Conservation (phyloP, 164 flowering plant genomes). For the Annona cherimola region DNA sequence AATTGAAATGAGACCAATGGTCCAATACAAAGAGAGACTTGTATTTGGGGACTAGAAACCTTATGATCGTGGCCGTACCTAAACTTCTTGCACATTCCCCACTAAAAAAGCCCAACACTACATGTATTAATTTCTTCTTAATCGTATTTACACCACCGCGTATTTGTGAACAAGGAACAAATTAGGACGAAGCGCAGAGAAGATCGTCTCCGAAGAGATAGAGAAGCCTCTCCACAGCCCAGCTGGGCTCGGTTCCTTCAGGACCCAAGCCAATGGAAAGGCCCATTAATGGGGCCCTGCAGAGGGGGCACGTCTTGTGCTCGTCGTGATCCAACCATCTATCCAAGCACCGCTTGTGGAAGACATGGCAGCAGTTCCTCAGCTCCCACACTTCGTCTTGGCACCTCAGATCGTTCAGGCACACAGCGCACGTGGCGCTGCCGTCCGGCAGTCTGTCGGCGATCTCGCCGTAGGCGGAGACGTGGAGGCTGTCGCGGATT, state of each 20-base stretch:
- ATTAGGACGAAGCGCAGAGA: neutral
- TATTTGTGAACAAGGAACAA: neutral
- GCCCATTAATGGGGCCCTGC: constrained; percentile 13
- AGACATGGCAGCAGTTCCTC: constrained; percentile 53
- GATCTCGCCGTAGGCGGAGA: constrained; percentile 12
- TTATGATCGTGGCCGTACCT: neutral
- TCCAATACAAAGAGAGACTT: neutral
- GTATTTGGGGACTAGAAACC: constrained; percentile 7
- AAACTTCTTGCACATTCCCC: neutral
- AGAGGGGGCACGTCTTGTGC: constrained; percentile 46
- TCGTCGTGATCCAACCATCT: constrained; percentile 47
- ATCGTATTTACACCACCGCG: neutral
- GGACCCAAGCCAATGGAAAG: neutral
- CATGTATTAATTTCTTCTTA: neutral
- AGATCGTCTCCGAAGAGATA: constrained; percentile 21
- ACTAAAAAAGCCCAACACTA: neutral
- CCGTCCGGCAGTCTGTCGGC: constrained; percentile 6
- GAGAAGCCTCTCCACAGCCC: constrained; percentile 19
- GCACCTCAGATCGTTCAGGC: constrained; percentile 39
- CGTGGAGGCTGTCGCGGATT: constrained; percentile 23
- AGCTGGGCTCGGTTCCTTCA: constrained; percentile 13
- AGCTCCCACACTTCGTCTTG: constrained; percentile 43
- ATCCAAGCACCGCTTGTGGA: constrained; percentile 58
- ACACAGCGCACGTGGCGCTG: constrained; percentile 54
- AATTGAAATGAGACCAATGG: neutral